Evolutionary conservation across 2,329 filamentous ascomycete species (phyloP).

Genomic region (Akanthomyces muscarius): DNA sequence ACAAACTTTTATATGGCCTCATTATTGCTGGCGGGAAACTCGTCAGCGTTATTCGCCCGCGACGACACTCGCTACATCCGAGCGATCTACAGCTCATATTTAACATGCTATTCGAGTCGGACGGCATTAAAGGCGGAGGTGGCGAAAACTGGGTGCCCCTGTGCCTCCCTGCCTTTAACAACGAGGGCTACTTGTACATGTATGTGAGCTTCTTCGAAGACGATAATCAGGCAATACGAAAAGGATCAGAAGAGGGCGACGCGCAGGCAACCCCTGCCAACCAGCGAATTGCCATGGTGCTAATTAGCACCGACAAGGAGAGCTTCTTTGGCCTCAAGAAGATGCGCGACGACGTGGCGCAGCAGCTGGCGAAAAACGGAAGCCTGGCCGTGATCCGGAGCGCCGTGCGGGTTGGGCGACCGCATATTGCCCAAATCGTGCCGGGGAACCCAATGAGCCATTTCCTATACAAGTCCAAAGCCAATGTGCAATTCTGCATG

Average conservation of each 20-base stretch:
- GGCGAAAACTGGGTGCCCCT: constrained; percentile 98
- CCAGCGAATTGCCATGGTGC: constrained; percentile 79
- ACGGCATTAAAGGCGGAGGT: constrained; percentile 80
- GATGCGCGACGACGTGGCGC: constrained; percentile 59
- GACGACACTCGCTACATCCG: constrained; percentile 91
- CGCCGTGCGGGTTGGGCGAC: constrained; percentile 68
- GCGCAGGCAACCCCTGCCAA: constrained; percentile 56
- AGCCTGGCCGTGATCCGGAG: constrained; percentile 70
- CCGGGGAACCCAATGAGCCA: constrained; percentile 79
- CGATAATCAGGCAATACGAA: constrained; percentile 34
- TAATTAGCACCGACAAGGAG: constrained; percentile 91
- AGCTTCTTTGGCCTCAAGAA: constrained; percentile 85
- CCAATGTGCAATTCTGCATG: constrained; percentile 96
- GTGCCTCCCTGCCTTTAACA: constrained; percentile 95
- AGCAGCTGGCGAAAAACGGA: constrained; percentile 71
- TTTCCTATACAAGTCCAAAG: constrained; percentile 91
- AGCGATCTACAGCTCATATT: constrained; percentile 95
- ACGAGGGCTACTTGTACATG: constrained; percentile 95
- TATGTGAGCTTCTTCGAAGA: constrained; percentile 92
- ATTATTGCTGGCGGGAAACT: constrained; percentile 89
- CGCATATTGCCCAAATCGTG: constrained; percentile 68
- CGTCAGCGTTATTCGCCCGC: constrained; percentile 90
- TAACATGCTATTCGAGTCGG: constrained; percentile 98
- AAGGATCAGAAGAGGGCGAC: constrained; percentile 43
- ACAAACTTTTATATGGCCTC: constrained; percentile 83